Evolutionary conservation across 306 rosid genomes (phyloP).

Genomic region (Lagenaria siceraria): DNA sequence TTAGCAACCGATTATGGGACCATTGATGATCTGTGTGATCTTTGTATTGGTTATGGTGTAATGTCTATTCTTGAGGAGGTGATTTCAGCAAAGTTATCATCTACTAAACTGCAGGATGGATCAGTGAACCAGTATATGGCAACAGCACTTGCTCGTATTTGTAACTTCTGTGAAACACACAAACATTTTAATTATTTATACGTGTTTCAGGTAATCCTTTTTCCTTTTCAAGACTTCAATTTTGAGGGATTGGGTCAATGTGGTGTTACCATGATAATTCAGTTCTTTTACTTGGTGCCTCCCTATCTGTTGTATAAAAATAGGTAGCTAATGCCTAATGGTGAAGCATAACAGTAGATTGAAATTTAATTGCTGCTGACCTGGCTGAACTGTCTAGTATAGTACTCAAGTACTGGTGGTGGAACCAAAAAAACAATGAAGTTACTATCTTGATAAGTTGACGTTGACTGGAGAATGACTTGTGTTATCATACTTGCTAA

Average conservation of each 20-base stretch:
- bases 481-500: neutral
- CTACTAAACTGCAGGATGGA: conserved; percentile 35
- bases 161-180: conserved; percentile 77
- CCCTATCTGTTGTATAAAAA: neutral
- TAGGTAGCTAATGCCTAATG: neutral
- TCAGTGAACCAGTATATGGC: conserved; percentile 48
- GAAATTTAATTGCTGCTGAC: neutral
- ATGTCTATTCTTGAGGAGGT: conserved; percentile 85
- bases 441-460: neutral
- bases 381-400: neutral
- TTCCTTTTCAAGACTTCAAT: neutral
- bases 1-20: conserved; percentile 85
- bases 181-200: conserved; percentile 79
- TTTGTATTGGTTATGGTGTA: conserved; percentile 77
- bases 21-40: conserved; percentile 74
- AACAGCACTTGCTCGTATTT: conserved; percentile 71
- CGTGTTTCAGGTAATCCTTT: conserved; percentile 65
- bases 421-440: neutral
- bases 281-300: neutral
- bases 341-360: neutral
- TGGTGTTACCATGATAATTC: neutral
- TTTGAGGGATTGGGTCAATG: neutral
- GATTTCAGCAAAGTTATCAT: conserved; percentile 63
- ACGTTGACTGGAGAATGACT: neutral
- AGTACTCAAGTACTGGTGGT: neutral